phyloP scores from a whole-genome alignment of 2,329 filamentous ascomycete species.

The Tolypocladium capitatum region DNA sequence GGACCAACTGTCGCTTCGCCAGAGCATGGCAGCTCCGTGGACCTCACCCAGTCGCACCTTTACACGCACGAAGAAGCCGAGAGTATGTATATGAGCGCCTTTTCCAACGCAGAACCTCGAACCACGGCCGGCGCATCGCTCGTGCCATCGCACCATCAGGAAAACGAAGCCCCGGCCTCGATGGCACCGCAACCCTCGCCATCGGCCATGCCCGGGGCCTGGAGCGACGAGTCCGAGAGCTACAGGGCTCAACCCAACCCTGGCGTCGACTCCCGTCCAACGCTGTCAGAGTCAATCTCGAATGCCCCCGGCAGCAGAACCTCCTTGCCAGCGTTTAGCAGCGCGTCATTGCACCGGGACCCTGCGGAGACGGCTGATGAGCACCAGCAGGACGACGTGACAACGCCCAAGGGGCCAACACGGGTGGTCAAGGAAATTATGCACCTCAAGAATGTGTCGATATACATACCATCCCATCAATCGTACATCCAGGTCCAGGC shows the following conservation, averaged over 20 bases:
- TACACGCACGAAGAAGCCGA: conserved; percentile 72
- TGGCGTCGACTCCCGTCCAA: background rate
- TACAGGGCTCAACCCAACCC: background rate
- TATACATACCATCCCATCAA: conserved; percentile 40
- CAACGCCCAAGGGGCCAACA: conserved; percentile 39
- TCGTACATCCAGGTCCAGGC: conserved; percentile 26
- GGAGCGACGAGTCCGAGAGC: conserved; percentile 25
- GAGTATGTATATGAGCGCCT: conserved; percentile 76
- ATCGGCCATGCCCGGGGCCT: conserved; percentile 36
- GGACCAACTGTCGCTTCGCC: background rate
- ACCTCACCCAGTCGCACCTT: conserved; percentile 51
- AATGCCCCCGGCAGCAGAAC: conserved; percentile 10
- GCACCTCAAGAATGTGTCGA: conserved; percentile 34
- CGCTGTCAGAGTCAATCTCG: background rate
- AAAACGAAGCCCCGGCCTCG: background rate
- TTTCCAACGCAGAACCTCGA: conserved; percentile 33
- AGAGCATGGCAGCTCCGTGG: conserved; percentile 11
- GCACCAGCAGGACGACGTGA: conserved; percentile 23
- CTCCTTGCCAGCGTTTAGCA: conserved; percentile 16
- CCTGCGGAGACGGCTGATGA: conserved; percentile 5
- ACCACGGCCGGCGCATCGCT: conserved; percentile 2
- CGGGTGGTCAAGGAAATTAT: conserved; percentile 43
- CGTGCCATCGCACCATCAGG: background rate
- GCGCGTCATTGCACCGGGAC: conserved; percentile 5
- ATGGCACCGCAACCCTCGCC: conserved; percentile 1